A percentile compares a stretch with the other conserved stretches of the same genome.
phyloP scores from a whole-genome alignment of 352 stramenopile genomes.

The Globisporangium cystogenes region DNA sequence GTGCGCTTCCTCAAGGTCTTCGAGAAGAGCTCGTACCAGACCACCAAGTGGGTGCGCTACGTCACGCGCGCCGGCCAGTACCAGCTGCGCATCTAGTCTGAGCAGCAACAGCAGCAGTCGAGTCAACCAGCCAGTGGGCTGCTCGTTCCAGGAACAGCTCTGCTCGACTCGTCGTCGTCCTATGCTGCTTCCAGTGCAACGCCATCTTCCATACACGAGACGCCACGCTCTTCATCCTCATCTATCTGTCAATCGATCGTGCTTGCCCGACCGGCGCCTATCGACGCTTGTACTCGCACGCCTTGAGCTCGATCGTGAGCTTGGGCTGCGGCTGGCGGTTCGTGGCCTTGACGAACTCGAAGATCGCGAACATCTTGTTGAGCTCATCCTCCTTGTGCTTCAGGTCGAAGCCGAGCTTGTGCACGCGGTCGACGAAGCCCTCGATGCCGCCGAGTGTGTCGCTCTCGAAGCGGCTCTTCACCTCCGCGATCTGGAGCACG shows the following conservation, averaged over 20 bases:
- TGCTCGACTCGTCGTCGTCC: background rate
- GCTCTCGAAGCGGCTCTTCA: constrained; percentile 82
- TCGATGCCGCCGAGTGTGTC: constrained; percentile 54
- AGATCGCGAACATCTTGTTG: constrained; percentile 87
- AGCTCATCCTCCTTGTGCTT: constrained; percentile 62
- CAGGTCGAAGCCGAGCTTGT: constrained; percentile 63
- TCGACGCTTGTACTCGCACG: constrained; percentile 82
- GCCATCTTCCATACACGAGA: background rate
- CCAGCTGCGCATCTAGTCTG: constrained; percentile 93
- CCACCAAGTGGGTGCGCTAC: constrained; percentile 98
- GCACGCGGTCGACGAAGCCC: constrained; percentile 55
- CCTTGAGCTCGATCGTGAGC: constrained; percentile 66
- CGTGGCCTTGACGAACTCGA: constrained; percentile 70
- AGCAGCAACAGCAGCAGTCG: background rate
- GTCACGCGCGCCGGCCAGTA: constrained; percentile 97
- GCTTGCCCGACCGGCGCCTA: constrained; percentile 17
- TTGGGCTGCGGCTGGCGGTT: constrained; percentile 40
- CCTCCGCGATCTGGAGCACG: constrained; percentile 84
- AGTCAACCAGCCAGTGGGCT: too few species aligned
- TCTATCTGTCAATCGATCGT: background rate
- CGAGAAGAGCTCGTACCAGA: constrained; percentile 98
- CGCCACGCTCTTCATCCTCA: background rate
- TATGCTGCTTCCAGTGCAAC: background rate
- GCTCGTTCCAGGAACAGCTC: too few species aligned
- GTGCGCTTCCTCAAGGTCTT: constrained; percentile 98